These are phyloP conservation scores for Ustilago trichophora DNA, from an alignment of 1,284 basidiomycete species.

Conservation along the genomic window DNA sequence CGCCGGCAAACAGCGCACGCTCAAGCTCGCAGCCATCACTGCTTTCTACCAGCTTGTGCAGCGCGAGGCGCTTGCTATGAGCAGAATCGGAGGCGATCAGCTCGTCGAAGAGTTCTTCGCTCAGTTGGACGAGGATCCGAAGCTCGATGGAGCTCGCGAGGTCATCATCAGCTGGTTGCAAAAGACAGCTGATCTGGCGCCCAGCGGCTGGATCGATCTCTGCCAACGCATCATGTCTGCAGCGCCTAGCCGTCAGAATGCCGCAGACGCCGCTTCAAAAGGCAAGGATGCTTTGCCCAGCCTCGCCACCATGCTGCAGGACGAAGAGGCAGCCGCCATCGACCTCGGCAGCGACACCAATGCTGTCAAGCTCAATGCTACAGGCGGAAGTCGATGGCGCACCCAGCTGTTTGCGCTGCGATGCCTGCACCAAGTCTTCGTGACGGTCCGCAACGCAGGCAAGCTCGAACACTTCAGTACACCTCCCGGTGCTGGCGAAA, in stretches of 20 bases:
- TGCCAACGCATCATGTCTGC: conserved; percentile 89
- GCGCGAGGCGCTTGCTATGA: conserved; percentile 89
- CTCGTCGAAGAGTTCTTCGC: conserved; percentile 94
- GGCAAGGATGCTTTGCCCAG: conserved; percentile 32
- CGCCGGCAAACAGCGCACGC: conserved; percentile 69
- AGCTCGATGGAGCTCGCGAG: conserved; percentile 90
- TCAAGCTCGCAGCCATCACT: conserved; percentile 93
- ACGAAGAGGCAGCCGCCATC: conserved; percentile 91
- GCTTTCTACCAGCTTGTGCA: conserved; percentile 97
- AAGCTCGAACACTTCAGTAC: conserved; percentile 67
- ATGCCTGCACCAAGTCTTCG: conserved; percentile 89
- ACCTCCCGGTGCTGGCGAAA: conserved; percentile 73
- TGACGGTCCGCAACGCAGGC: conserved; percentile 77
- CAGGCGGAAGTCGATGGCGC: conserved; percentile 76
- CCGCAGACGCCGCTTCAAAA: conserved; percentile 10
- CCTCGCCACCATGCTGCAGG: conserved; percentile 68
- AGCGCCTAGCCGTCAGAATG: conserved; percentile 4
- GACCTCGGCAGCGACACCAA: conserved; percentile 49
- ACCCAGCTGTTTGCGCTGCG: conserved; percentile 94
- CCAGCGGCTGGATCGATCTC: conserved; percentile 96
- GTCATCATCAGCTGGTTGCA: conserved; percentile 95
- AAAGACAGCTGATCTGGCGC: conserved; percentile 90
- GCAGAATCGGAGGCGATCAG: conserved; percentile 88
- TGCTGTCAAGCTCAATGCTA: conserved; percentile 31
- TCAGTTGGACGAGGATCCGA: conserved; percentile 91